Evolutionary conservation across 2,329 filamentous ascomycete genomes (phyloP).

Genomic region (Aspergillus latus): DNA sequence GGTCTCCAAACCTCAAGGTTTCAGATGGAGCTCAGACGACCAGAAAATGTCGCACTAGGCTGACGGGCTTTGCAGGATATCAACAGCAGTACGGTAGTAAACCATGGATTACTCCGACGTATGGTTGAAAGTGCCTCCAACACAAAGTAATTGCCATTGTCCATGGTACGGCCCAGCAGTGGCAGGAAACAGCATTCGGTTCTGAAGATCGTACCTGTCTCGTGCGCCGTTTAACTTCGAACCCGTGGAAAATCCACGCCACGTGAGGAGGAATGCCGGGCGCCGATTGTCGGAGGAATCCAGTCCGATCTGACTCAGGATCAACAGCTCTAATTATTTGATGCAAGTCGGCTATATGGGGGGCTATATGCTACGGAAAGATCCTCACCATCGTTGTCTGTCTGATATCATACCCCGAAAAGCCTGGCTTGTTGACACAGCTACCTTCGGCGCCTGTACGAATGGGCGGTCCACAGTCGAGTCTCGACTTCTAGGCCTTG

Average conservation of each 20-base stretch:
- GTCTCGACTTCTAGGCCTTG: too few relatives aligned
- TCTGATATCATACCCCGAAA: background rate
- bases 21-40: constrained; percentile 1
- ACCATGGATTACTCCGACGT: background rate
- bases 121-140: too few relatives aligned
- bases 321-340: background rate
- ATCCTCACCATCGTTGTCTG: background rate
- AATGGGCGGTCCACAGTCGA: too few relatives aligned
- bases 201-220: background rate
- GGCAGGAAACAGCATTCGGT: background rate
- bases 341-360: background rate
- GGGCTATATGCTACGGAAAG: background rate
- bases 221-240: background rate
- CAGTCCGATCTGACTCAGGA: background rate
- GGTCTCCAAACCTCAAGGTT: background rate
- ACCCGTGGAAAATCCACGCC: background rate
- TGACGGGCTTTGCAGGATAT: background rate
- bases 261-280: background rate
- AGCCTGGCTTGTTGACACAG: too few relatives aligned
- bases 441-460: too few relatives aligned
- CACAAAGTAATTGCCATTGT: background rate
- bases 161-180: background rate
- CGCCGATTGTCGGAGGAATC: constrained; percentile 1
- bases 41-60: constrained; percentile 7
- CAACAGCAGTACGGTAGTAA: background rate